Base-by-base conservation (phyloP, 352 stramenopile species). In the Phytophthora idaei region DNA sequence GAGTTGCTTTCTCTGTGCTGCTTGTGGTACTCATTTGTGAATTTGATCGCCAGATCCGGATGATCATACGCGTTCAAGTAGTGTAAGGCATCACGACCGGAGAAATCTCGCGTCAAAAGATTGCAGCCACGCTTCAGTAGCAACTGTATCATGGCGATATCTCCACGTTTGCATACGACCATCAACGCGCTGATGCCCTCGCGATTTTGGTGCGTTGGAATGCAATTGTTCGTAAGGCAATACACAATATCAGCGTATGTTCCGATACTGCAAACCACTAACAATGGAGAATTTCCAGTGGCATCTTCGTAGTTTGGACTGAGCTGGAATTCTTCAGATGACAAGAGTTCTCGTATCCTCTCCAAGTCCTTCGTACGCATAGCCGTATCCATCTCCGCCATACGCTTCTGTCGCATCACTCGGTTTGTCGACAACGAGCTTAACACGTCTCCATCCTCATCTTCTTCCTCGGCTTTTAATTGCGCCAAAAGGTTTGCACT, bases 231-330 rank as follows among this genome's bases (percentile, higher is more conserved):
- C 29, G 74, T 57, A 0, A 92, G 65, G 15, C 68, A 83, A 36
- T 56, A 69, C 4, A 77, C 21, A 32, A 90, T 55, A 37, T 90
- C 76, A 15, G 47, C 42, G 5, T 60, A 66, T 2, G 64, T 76
- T 36, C 77, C 79, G 4, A 63, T 25, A 6, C 21, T 44, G 5
- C 66, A 81, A 25, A 57, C 45, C 1, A 84, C 57, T 28, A 90
- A 57, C 15, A 92, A 59, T 3, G 83, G 78, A 4, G 73, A 80
- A 31, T 79, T 75, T n/a, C 83, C 81, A 1, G 25, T 49, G 0
- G 21, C 14, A 45, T 77, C 68, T 57, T 92, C 83, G 27, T 81
- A 82, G 56, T 90, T 90, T 0, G 77, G 70, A 36, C 81, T 82
- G 29, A 78, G 73, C 7, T 71, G 66, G 2, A 52, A 37, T 6